Evolutionary conservation across 768 basidiomycete genomes (phyloP), one percentile per base, ranked within the genome.

Genomic region (Austroboletus eburneus): DNA sequence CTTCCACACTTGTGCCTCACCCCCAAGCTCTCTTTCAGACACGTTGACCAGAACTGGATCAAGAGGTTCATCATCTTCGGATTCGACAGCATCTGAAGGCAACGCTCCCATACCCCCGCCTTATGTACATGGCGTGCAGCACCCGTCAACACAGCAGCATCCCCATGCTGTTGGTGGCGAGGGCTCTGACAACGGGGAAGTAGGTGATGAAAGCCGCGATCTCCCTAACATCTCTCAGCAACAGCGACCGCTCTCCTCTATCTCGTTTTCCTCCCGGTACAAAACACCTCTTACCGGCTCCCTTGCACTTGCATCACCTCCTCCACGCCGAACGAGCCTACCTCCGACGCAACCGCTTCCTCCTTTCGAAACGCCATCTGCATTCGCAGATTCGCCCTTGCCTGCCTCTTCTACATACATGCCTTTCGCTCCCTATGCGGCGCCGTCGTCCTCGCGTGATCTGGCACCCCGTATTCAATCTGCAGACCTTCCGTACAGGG

Each of bases 261-360:
- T 51, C 16, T 61, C 59, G 25, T 61, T 83, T 39, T 90, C 90
- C 2, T 83, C 86, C 2, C 78, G 82, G 39, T 91, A 91, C 61
- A 87, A 83, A 44, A 91, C 89, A 24, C 90, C 89, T 7, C 72
- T 83, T 59, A 75, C 78, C 13, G 76, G 79, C 32, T 83, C 85
- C 14, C 64, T 79, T 10, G 71, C 78, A 16, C 69, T 81, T 58
- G 79, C 83, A 4, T 73, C 80, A 6, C 76, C 80, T 21, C 75
- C 76, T 34, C 49, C 68, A 16, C 70, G 67, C 2, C 72, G 70
- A 20, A 46, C 40, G 25, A 63, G 66, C 38, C 64, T 86, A 16
- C 86, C 87, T 6, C 67, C 75, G 13, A 73, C 72, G n/a, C 89
- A 91, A 61, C 89, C 88, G 3, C 72, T 79, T 42, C 86, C 87